These are phyloP conservation scores for Exophiala bonariae DNA, from an alignment of 2,329 filamentous ascomycete genomes.

Conservation along the genomic window DNA sequence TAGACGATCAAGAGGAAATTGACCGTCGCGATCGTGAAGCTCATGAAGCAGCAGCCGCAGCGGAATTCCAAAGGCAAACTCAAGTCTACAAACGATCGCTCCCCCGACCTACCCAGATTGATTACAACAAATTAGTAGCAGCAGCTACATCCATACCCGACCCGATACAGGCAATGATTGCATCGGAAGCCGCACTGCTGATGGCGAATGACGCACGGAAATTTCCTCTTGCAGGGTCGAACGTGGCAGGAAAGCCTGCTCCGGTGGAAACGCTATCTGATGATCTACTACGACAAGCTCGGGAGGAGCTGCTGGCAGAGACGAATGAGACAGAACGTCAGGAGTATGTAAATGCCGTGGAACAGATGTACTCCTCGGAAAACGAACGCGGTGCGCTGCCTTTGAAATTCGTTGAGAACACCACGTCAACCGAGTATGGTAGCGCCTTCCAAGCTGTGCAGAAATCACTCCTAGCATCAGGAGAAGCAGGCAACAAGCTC, in stretches of 20 bases:
- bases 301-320: constrained; percentile 74
- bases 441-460: constrained; percentile 75
- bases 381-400: constrained; percentile 61
- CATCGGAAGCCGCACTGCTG: constrained; percentile 73
- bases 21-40: constrained; percentile 67
- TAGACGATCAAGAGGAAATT: constrained; percentile 69
- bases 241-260: constrained; percentile 62
- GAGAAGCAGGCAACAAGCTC: constrained; percentile 79
- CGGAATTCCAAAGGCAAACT: constrained; percentile 78
- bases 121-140: constrained; percentile 68
- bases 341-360: constrained; percentile 47
- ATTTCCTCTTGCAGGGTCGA: constrained; percentile 69
- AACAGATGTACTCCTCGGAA: constrained; percentile 46
- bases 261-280: constrained; percentile 69
- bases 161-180: constrained; percentile 68
- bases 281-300: constrained; percentile 69
- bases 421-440: constrained; percentile 68
- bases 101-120: constrained; percentile 72
- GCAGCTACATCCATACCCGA: constrained; percentile 62
- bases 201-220: constrained; percentile 79
- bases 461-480: constrained; percentile 69
- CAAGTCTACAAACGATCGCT: constrained; percentile 87
- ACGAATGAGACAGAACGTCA: constrained; percentile 52
- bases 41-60: constrained; percentile 62
- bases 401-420: constrained; percentile 75